Evolutionary conservation across 352 stramenopile genomes (phyloP).

Genomic region (Globisporangium cystogenes): DNA sequence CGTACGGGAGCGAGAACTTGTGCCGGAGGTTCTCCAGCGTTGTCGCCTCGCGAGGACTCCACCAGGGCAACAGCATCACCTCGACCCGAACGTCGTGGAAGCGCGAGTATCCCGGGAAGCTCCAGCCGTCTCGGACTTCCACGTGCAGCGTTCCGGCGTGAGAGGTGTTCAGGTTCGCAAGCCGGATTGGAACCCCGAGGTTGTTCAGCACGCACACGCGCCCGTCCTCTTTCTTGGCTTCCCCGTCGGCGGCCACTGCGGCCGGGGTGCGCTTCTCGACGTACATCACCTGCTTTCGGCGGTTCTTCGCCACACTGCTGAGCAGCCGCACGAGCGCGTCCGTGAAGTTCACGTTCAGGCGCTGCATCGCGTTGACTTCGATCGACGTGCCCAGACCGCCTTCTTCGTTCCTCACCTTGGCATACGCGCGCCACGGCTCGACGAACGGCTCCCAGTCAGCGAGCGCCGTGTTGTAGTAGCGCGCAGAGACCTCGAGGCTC

Average conservation of each 20-base stretch:
- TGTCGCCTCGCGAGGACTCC: conserved; percentile 70
- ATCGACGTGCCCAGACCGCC: conserved; percentile 53
- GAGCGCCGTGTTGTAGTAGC: conserved; percentile 86
- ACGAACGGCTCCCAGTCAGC: conserved; percentile 87
- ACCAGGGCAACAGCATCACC: conserved; percentile 84
- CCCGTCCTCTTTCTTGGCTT: conserved; percentile 81
- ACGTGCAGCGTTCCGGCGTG: conserved; percentile 74
- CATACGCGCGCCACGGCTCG: conserved; percentile 79
- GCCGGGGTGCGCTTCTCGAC: conserved; percentile 72
- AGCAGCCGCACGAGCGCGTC: conserved; percentile 77
- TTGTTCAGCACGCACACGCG: conserved; percentile 88
- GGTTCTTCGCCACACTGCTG: conserved; percentile 74
- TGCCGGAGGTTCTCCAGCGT: conserved; percentile 70
- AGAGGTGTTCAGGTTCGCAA: conserved; percentile 86
- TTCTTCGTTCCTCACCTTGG: conserved; percentile 51
- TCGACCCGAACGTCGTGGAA: conserved; percentile 85
- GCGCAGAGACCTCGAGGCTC: conserved; percentile 72
- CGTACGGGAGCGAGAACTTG: conserved; percentile 79
- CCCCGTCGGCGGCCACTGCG: conserved; percentile 67
- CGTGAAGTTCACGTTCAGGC: conserved; percentile 85
- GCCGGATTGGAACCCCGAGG: conserved; percentile 78
- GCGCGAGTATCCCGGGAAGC: conserved; percentile 68
- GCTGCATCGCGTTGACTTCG: conserved; percentile 77
- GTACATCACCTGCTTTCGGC: conserved; percentile 65
- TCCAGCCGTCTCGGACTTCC: conserved; percentile 83